phyloP scores from a whole-genome alignment of 2,329 filamentous ascomycete genomes.

The Epichloe elymi region DNA sequence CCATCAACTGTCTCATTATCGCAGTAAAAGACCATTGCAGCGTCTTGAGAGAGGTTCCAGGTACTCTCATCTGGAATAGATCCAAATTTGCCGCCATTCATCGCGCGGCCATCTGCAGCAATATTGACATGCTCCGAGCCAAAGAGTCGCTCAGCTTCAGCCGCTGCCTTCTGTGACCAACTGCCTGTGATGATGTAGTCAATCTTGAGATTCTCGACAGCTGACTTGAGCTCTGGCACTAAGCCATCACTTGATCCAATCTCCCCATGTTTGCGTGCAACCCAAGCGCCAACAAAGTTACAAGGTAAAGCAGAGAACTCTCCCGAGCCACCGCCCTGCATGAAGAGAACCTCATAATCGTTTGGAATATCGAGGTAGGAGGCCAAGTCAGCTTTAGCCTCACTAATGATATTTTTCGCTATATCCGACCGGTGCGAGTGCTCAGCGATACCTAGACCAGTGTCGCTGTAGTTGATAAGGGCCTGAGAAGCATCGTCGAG shows the following conservation, averaged over 20 bases:
- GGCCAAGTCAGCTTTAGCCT: constrained; percentile 62
- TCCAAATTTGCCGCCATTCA: constrained; percentile 72
- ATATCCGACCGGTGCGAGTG: constrained; percentile 77
- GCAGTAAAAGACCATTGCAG: constrained; percentile 76
- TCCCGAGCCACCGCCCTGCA: constrained; percentile 74
- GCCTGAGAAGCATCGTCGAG: constrained; percentile 64
- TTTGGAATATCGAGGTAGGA: constrained; percentile 69
- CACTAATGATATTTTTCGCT: constrained; percentile 65
- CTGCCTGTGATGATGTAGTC: constrained; percentile 87
- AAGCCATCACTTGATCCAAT: constrained; percentile 25
- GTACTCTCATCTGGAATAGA: constrained; percentile 63
- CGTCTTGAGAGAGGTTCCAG: constrained; percentile 59
- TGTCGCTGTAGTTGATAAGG: constrained; percentile 68
- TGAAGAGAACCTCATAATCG: constrained; percentile 78
- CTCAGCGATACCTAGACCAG: constrained; percentile 74
- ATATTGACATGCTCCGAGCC: constrained; percentile 73
- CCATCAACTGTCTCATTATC: constrained; percentile 93
- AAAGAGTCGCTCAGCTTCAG: constrained; percentile 67
- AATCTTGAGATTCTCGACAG: constrained; percentile 59
- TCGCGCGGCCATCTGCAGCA: constrained; percentile 51
- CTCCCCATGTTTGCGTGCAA: constrained; percentile 50
- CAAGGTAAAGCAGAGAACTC: constrained; percentile 76
- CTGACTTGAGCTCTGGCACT: constrained; percentile 34
- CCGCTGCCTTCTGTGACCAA: constrained; percentile 72
- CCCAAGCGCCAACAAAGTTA: constrained; percentile 75